Evolutionary conservation across 2,329 filamentous ascomycete species (phyloP).

Genomic region (Tricladium varicosporioides): DNA sequence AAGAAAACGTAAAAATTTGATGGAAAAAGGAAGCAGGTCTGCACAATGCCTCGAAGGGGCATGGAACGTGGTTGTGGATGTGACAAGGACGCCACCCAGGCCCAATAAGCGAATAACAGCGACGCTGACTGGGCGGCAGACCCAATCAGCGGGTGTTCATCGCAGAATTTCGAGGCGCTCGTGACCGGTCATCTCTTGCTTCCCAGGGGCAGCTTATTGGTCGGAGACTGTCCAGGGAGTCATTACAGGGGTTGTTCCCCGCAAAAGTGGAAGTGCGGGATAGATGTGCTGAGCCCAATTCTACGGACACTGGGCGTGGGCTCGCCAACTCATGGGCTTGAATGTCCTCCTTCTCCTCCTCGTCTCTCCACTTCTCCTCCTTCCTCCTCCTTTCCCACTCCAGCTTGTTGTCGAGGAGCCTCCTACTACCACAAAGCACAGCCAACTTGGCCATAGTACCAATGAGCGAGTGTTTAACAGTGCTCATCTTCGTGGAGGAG

Average conservation of each 20-base stretch:
- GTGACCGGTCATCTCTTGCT: not conserved
- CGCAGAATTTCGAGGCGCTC: slow-evolving; percentile 1
- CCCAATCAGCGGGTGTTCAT: slow-evolving; percentile 3
- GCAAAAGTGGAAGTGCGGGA: slow-evolving; percentile 9
- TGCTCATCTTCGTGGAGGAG: slow-evolving; percentile 33
- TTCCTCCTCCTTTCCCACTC: slow-evolving; percentile 3
- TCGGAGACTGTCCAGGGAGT: not conserved
- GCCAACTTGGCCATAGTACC: slow-evolving; percentile 3
- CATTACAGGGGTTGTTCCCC: slow-evolving; percentile 2
- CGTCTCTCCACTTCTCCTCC: slow-evolving; percentile 1
- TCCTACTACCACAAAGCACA: not conserved
- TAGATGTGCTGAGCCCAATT: slow-evolving; percentile 8
- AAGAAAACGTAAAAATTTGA: slow-evolving; percentile 23
- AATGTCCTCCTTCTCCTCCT: too few relatives aligned
- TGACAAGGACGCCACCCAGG: not conserved
- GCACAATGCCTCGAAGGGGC: slow-evolving; percentile 16
- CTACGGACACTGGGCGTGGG: slow-evolving; percentile 1
- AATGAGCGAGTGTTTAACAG: slow-evolving; percentile 34
- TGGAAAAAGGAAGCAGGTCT: slow-evolving; percentile 22
- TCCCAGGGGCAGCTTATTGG: not conserved
- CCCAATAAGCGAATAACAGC: not conserved
- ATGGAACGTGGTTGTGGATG: slow-evolving; percentile 5
- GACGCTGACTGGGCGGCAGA: not conserved
- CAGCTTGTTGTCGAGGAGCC: not conserved
- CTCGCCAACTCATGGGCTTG: not conserved